These are phyloP conservation scores for Cryptosporidium meleagridis DNA, from an alignment of 169 alveolate genomes.

Conservation along the genomic window DNA sequence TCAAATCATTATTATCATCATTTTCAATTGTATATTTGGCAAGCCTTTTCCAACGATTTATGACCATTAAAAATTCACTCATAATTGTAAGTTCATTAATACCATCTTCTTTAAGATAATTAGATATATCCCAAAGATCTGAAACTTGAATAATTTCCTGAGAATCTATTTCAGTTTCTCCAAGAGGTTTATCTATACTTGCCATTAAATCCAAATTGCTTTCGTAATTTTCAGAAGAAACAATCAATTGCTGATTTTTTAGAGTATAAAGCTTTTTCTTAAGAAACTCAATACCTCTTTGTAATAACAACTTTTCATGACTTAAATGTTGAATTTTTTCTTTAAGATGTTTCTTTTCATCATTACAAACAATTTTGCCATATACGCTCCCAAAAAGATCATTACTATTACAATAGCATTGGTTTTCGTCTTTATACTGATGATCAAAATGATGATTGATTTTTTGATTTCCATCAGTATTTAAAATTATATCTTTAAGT, in stretches of 20 bases:
- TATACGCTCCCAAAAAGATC: slow-evolving; percentile 59
- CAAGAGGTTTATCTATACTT: slow-evolving; percentile 22
- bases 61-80: slow-evolving; percentile 54
- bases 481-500: slow-evolving; percentile 38
- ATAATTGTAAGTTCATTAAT: slow-evolving; percentile 27
- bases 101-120: slow-evolving; percentile 54
- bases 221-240: slow-evolving; percentile 9
- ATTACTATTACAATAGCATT: slow-evolving; percentile 39
- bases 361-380: slow-evolving; percentile 55
- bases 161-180: slow-evolving; percentile 2
- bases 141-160: slow-evolving; percentile 24
- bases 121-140: slow-evolving; percentile 62
- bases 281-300: slow-evolving; percentile 52
- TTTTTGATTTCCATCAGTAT: neutral
- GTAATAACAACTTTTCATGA: slow-evolving; percentile 32
- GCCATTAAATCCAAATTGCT: slow-evolving; percentile 41
- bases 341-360: slow-evolving; percentile 36
- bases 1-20: neutral
- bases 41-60: slow-evolving; percentile 44
- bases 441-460: neutral
- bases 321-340: slow-evolving; percentile 47
- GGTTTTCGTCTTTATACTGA: slow-evolving; percentile 2
- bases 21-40: neutral
- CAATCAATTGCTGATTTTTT: slow-evolving; percentile 31
- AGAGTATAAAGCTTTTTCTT: slow-evolving; percentile 46